These are phyloP conservation scores for Nemania sp. DNA, from an alignment of 2,329 filamentous ascomycete species.

Conservation along the genomic window DNA sequence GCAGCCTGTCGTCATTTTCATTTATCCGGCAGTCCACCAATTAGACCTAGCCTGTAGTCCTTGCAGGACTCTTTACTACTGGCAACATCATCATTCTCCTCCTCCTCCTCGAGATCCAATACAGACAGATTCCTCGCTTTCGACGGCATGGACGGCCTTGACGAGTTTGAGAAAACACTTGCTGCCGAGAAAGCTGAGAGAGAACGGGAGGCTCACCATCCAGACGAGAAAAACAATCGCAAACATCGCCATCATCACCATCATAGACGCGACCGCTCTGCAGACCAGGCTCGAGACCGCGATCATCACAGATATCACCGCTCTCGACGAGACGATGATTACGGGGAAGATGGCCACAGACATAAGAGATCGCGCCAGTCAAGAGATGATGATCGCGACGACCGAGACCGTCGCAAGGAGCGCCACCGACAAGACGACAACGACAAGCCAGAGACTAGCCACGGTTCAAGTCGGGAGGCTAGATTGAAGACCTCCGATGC, in stretches of 20 bases:
- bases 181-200: conserved; percentile 65
- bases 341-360: conserved; percentile 58
- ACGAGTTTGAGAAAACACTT: conserved; percentile 78
- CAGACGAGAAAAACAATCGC: conserved; percentile 51
- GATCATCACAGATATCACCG: conserved; percentile 44
- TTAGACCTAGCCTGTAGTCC: not conserved
- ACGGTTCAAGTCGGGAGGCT: conserved; percentile 42
- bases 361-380: conserved; percentile 68
- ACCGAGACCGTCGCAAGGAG: conserved; percentile 51
- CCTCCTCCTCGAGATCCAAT: not conserved
- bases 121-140: not conserved
- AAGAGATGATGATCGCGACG: conserved; percentile 45
- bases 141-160: conserved; percentile 55
- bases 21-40: not conserved
- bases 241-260: conserved; percentile 52
- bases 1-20: conserved; percentile 23
- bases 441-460: conserved; percentile 37
- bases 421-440: conserved; percentile 34
- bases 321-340: conserved; percentile 46
- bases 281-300: conserved; percentile 49
- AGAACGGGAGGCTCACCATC: conserved; percentile 44
- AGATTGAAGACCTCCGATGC: conserved; percentile 51
- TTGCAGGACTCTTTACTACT: too few species aligned
- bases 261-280: conserved; percentile 43
- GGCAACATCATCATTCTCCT: not conserved